These are phyloP conservation scores for Naganishia cerealis DNA, from an alignment of 1,284 basidiomycete species.

Conservation along the genomic window DNA sequence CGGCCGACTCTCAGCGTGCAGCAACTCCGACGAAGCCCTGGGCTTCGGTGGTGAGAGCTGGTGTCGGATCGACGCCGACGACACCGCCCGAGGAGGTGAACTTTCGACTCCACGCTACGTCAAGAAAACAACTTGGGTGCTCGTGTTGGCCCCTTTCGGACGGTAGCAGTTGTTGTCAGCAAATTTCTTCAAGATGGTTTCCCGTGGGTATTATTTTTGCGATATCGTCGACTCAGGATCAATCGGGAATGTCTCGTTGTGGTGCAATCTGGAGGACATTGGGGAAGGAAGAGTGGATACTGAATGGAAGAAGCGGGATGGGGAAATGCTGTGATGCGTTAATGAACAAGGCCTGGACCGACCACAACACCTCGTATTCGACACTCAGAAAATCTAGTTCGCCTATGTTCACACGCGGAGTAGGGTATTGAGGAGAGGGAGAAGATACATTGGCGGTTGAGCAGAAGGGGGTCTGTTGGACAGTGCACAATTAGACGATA, in stretches of 20 bases:
- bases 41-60: not conserved
- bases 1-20: not conserved
- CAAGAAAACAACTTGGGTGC: not conserved
- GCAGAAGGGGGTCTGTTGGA: not conserved
- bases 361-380: not conserved
- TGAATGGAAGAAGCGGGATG: not conserved
- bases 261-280: not conserved
- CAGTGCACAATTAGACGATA: not conserved
- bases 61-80: slow-evolving; percentile 15
- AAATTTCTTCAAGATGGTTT: slow-evolving; percentile 32
- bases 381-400: not conserved
- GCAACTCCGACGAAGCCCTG: not conserved
- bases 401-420: not conserved
- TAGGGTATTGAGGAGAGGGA: not conserved
- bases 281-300: not conserved
- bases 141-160: slow-evolving; percentile 3
- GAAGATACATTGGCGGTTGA: not conserved
- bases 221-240: slow-evolving; percentile 7
- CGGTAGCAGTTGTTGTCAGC: slow-evolving; percentile 30
- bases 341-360: too few species aligned
- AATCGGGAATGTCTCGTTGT: not conserved
- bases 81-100: slow-evolving; percentile 9
- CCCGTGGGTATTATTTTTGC: slow-evolving; percentile 22
- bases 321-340: not conserved
- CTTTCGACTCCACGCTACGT: slow-evolving; percentile 3